Percentiles rank a stretch among this genome's conserved stretches.
phyloP scores from a whole-genome alignment of 768 basidiomycete species.

The Calocybe gangraenosa region DNA sequence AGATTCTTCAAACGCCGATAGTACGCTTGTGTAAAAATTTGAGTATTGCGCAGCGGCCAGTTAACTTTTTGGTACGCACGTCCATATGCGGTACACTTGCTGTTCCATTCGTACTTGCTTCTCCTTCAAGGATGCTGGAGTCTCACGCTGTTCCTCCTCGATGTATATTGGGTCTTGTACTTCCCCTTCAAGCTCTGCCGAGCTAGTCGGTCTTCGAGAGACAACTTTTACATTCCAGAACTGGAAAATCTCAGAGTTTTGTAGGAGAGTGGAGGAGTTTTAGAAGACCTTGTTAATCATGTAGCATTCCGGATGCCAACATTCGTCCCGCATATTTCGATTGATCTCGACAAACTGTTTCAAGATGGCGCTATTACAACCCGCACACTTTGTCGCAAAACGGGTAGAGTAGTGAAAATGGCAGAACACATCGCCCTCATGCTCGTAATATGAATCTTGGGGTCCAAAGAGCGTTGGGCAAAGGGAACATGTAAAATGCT shows the following conservation, averaged over 20 bases:
- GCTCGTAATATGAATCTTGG: slow-evolving; percentile 98
- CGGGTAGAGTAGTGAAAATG: slow-evolving; percentile 99
- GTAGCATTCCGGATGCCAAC: slow-evolving; percentile 99
- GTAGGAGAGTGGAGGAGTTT: neutral
- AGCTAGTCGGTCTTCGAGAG: slow-evolving; percentile 65
- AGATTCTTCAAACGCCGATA: slow-evolving; percentile 98
- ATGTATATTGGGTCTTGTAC: slow-evolving; percentile 51
- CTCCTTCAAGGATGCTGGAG: slow-evolving; percentile 74
- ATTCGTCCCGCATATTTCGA: slow-evolving; percentile 95
- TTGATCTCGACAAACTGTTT: slow-evolving; percentile 99
- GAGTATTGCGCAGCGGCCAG: slow-evolving; percentile 6
- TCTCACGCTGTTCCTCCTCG: slow-evolving; percentile 80
- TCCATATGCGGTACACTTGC: slow-evolving; percentile 98
- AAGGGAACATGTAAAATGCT: slow-evolving; percentile 98
- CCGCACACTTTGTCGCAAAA: slow-evolving; percentile 97
- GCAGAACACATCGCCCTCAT: slow-evolving; percentile 96
- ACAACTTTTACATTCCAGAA: slow-evolving; percentile 99
- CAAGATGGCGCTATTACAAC: slow-evolving; percentile 93
- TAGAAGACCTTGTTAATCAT: slow-evolving; percentile 95
- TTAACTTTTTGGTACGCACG: slow-evolving; percentile 47
- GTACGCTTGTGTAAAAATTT: slow-evolving; percentile 49
- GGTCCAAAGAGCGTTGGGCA: slow-evolving; percentile 96
- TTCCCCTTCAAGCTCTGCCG: slow-evolving; percentile 48
- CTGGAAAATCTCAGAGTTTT: slow-evolving; percentile 33
- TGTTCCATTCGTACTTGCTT: slow-evolving; percentile 95